Evolutionary conservation across 2,329 filamentous ascomycete species (phyloP).

Genomic region (Diaporthe vexans): DNA sequence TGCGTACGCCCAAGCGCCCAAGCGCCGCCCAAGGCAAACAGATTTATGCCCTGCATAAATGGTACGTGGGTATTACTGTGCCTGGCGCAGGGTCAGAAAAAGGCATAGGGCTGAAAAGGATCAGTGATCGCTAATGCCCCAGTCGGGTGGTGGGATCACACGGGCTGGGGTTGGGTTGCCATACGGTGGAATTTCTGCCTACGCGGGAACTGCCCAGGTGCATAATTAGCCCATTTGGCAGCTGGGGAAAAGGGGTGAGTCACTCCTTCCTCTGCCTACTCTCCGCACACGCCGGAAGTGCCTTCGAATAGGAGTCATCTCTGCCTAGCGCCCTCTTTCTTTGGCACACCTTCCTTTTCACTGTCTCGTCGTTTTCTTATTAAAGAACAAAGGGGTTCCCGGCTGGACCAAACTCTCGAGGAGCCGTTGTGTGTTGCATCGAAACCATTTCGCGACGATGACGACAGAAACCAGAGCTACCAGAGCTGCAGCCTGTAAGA

Average conservation of each 20-base stretch:
- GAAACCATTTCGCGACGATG: slow-evolving; percentile 11
- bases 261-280: slow-evolving; percentile 12
- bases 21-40: slow-evolving; percentile 6
- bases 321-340: not conserved
- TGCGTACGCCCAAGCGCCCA: not conserved
- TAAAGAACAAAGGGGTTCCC: slow-evolving; percentile 33
- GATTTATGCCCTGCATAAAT: not conserved
- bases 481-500: not conserved
- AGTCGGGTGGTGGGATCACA: not conserved
- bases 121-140: not conserved
- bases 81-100: not conserved
- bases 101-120: slow-evolving; percentile 17
- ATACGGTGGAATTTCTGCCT: slow-evolving; percentile 1
- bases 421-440: slow-evolving; percentile 25
- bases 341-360: not conserved
- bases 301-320: slow-evolving; percentile 1
- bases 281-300: slow-evolving; percentile 12
- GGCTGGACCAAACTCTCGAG: slow-evolving; percentile 21
- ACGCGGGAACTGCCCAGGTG: not conserved
- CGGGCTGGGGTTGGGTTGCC: not conserved
- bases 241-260: not conserved
- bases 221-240: slow-evolving; percentile 14
- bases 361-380: slow-evolving; percentile 22
- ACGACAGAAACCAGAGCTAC: not conserved
- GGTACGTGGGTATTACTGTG: not conserved